These are phyloP conservation scores for Podaxis pistillaris DNA, from an alignment of 768 basidiomycete genomes.

Conservation along the genomic window DNA sequence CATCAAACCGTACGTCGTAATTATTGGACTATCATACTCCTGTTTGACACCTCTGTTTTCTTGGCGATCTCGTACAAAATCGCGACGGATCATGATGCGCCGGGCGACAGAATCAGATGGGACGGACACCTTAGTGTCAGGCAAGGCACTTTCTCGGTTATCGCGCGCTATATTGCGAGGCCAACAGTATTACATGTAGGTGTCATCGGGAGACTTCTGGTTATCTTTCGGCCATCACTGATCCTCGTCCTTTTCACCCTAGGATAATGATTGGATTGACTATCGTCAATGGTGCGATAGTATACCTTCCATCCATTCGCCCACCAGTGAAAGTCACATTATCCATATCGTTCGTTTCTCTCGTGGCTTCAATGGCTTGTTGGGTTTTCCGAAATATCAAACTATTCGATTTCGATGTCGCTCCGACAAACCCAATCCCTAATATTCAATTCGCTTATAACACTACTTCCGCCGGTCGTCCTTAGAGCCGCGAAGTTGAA, in stretches of 20 bases:
- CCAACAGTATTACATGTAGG: slow-evolving; percentile 1
- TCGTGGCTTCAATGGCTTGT: background rate
- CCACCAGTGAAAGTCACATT: background rate
- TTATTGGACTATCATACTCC: background rate
- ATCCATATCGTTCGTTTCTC: background rate
- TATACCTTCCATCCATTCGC: background rate
- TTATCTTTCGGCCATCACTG: background rate
- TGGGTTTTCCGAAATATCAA: background rate
- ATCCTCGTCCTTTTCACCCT: background rate
- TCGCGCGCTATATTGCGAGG: background rate
- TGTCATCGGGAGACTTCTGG: background rate
- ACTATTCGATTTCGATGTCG: background rate
- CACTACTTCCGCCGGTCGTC: background rate
- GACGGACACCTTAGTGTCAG: background rate
- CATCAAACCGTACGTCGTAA: background rate
- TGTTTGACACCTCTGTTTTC: background rate
- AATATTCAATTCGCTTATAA: background rate
- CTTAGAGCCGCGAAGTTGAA: background rate
- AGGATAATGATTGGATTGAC: background rate
- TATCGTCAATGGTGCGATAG: background rate
- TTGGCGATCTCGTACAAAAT: background rate
- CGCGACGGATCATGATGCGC: background rate
- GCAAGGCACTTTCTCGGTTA: background rate
- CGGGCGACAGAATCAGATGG: background rate
- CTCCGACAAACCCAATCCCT: background rate